Conservation (phyloP, 2,329 filamentous ascomycete species). For the Talaromyces sp. region DNA sequence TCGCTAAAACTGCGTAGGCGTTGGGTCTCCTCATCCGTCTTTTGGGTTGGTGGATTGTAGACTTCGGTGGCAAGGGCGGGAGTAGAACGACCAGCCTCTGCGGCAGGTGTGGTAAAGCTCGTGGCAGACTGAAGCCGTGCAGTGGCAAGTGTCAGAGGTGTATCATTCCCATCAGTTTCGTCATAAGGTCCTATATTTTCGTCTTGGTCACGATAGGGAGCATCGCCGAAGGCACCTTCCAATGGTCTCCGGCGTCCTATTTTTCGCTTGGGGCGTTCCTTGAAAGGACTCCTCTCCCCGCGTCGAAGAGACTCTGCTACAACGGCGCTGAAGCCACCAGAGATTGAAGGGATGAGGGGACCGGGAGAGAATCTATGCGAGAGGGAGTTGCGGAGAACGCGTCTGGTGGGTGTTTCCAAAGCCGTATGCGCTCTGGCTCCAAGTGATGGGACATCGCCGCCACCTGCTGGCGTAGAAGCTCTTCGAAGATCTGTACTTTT, state of each 20-base stretch:
- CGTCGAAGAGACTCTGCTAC: slow-evolving; percentile 67
- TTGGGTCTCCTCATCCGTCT: slow-evolving; percentile 20
- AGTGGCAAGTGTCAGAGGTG: slow-evolving; percentile 24
- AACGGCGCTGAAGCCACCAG: slow-evolving; percentile 62
- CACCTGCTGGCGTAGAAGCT: slow-evolving; percentile 22
- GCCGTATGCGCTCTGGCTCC: slow-evolving; percentile 30
- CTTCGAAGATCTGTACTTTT: slow-evolving; percentile 17
- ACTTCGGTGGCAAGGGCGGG: slow-evolving; percentile 24
- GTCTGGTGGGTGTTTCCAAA: slow-evolving; percentile 42
- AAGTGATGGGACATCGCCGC: slow-evolving; percentile 18
- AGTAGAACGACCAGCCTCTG: slow-evolving; percentile 25
- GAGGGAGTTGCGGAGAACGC: slow-evolving; percentile 50
- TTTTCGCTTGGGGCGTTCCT: slow-evolving; percentile 32
- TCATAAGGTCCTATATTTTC: slow-evolving; percentile 18
- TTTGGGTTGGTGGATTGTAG: slow-evolving; percentile 7
- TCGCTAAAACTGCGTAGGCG: slow-evolving; percentile 43
- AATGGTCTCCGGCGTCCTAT: slow-evolving; percentile 32
- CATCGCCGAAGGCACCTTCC: slow-evolving; percentile 29
- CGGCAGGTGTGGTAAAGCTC: slow-evolving; percentile 20
- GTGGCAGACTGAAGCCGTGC: slow-evolving; percentile 33
- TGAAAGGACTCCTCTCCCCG: slow-evolving; percentile 50
- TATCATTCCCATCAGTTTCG: slow-evolving; percentile 21
- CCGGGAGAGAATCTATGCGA: slow-evolving; percentile 58
- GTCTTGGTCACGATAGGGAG: slow-evolving; percentile 20
- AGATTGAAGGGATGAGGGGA: slow-evolving; percentile 63